Percentiles rank a stretch among this genome's conserved stretches.
These are phyloP conservation scores for Oryza glaberrima DNA, from an alignment of 176 grass and related monocot genomes.

Conservation along the genomic window DNA sequence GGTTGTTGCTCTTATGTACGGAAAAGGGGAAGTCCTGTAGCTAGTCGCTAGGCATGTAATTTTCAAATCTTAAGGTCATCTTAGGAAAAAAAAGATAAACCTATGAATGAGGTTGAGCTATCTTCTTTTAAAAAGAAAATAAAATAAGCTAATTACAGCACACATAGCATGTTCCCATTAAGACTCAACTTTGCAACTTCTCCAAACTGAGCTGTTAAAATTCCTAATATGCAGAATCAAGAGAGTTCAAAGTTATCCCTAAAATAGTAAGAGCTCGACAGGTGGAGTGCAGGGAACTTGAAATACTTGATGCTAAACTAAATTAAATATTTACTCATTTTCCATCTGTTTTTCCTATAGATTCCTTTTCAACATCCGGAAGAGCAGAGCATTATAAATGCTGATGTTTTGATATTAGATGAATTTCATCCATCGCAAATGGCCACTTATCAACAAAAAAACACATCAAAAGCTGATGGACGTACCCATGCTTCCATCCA, in stretches of 20 bases:
- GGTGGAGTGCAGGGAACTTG: neutral
- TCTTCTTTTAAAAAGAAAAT: conserved; percentile 13
- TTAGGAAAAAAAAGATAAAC: neutral
- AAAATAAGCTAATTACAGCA: neutral
- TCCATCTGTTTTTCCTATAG: neutral
- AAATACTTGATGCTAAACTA: neutral
- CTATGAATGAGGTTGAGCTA: neutral
- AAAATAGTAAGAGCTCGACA: neutral
- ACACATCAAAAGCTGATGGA: conserved; percentile 41
- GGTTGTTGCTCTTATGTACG: neutral
- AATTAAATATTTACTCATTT: neutral
- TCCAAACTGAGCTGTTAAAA: conserved; percentile 4
- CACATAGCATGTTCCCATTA: neutral
- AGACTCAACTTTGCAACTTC: neutral
- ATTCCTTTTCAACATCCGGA: conserved; percentile 18
- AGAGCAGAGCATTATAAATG: conserved; percentile 13
- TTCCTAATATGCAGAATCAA: neutral
- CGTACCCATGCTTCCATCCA: conserved; percentile 99
- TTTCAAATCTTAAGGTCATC: neutral
- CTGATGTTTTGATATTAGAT: conserved; percentile 28
- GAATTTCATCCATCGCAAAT: conserved; percentile 21
- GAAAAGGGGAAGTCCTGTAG: neutral
- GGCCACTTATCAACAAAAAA: conserved; percentile 30
- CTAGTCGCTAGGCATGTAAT: neutral
- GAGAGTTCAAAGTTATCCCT: neutral